Base-by-base conservation (phyloP, 805 yeast species). In the Candida germanica region DNA sequence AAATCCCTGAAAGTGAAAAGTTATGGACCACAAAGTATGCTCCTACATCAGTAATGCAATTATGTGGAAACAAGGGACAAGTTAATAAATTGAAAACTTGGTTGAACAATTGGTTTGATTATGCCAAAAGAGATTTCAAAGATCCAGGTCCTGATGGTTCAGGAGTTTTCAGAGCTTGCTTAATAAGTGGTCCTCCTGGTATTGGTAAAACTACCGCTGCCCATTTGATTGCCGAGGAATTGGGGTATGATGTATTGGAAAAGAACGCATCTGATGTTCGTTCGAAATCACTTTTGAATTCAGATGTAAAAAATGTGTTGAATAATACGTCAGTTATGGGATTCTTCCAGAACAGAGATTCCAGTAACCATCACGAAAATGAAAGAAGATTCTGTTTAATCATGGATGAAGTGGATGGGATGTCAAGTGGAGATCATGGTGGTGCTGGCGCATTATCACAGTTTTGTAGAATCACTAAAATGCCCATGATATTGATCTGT, bases 361-460 rank as follows among this genome's bases (percentile, higher is more conserved):
- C 48, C 7, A 31, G 23, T 4, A 17, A 35, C 37, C 46, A 21
- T 15, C 49, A 50, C 16, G 49, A 26, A 2, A 73, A 77, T 46
- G 68, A 73, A 31, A 71, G 74, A 35, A 80, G 75, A 42, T 80
- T 91, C 49, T 87, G 88, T 37, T 70, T 93, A 31, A 83, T 93
- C 44, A 88, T 93, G 98, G 99, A 93, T 63, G 99, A 93, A 65
- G 98, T 93, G 20, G 99, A 93, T 59, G 99, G 99, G 49, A 93
- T 93, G 98, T 87, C 96, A 26, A 88, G 94, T 54, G 99, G 99
- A 46, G 99, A 93, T 61, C 82, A 93, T 50, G 99, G 99, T 43
- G 99, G 99, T 44, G 96, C 93, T 18, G 97, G 96, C 16, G 94
- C 88, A 42, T 71, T 93, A 59, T 87, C 97, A 0, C 80, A 83